Evolutionary conservation across 23 red algal species (phyloP).

Genomic region (Gracilariopsis chorda): DNA sequence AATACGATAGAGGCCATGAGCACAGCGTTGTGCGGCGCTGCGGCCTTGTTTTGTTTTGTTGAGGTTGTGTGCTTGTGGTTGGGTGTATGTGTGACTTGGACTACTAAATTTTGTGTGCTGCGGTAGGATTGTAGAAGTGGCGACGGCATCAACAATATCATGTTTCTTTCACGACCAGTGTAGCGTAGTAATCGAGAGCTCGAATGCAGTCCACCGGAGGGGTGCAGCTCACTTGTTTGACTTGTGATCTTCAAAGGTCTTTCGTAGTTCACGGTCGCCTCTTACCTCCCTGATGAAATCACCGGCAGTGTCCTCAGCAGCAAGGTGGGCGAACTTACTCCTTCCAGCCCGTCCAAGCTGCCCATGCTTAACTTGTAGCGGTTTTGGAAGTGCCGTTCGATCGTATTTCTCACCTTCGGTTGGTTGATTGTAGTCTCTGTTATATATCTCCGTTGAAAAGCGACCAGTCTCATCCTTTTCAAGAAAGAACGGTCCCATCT

Average conservation of each 20-base stretch:
- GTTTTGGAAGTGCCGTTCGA: slow-evolving; percentile 3
- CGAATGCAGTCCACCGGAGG: too few species aligned
- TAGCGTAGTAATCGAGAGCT: too few species aligned
- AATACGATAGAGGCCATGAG: too few species aligned
- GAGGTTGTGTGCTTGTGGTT: too few species aligned
- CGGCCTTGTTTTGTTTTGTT: too few species aligned
- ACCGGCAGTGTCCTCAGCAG: slow-evolving; percentile 42
- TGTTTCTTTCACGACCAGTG: too few species aligned
- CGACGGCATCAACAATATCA: too few species aligned
- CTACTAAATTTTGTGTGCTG: too few species aligned
- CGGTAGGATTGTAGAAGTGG: too few species aligned
- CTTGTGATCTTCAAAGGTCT: background rate
- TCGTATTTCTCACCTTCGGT: slow-evolving; percentile 28
- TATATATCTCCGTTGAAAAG: slow-evolving; percentile 54
- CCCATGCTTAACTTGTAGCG: slow-evolving; percentile 29
- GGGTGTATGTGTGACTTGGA: too few species aligned
- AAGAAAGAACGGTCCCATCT: slow-evolving; percentile 59
- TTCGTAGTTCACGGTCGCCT: slow-evolving; percentile 9
- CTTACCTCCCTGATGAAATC: slow-evolving; percentile 22
- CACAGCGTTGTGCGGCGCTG: too few species aligned
- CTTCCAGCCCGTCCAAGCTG: slow-evolving; percentile 16
- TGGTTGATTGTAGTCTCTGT: slow-evolving; percentile 47
- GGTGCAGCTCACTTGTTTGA: background rate
- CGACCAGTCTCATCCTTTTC: slow-evolving; percentile 36
- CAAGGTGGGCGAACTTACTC: slow-evolving; percentile 38